These are phyloP conservation scores for Sporisorium reilianum DNA, from an alignment of 1,284 basidiomycete species.

Conservation along the genomic window DNA sequence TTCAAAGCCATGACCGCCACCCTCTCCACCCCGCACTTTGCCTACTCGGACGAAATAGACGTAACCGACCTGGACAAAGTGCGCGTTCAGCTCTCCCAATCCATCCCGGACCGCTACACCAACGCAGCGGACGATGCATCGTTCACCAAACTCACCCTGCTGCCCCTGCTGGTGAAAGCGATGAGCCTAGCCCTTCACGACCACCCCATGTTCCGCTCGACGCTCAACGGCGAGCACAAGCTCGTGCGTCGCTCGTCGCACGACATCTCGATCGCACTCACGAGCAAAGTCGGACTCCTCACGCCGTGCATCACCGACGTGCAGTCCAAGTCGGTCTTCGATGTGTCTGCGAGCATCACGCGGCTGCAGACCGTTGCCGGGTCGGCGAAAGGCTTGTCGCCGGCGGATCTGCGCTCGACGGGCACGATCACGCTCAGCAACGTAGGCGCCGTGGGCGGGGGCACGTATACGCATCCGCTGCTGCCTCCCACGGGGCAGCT, in stretches of 20 bases:
- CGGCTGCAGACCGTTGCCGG: conserved; percentile 43
- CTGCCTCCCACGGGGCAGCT: conserved; percentile 88
- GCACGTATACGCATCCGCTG: conserved; percentile 71
- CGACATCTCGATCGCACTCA: conserved; percentile 76
- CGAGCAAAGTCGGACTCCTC: conserved; percentile 83
- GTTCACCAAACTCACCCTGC: conserved; percentile 77
- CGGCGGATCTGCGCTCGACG: conserved; percentile 28
- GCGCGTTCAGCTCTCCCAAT: conserved; percentile 77
- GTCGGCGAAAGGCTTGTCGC: conserved; percentile 25
- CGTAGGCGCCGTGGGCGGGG: conserved; percentile 60
- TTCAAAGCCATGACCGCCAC: conserved; percentile 67
- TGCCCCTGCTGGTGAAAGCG: conserved; percentile 87
- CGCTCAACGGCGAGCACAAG: conserved; percentile 32
- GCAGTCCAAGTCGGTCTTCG: conserved; percentile 76
- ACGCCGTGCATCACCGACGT: conserved; percentile 82
- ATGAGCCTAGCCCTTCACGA: conserved; percentile 83
- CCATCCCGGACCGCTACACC: conserved; percentile 74
- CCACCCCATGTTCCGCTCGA: conserved; percentile 79
- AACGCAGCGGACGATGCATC: conserved; percentile 34
- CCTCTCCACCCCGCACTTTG: conserved; percentile 79
- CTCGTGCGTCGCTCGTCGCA: conserved; percentile 42
- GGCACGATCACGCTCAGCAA: conserved; percentile 88
- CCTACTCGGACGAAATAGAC: conserved; percentile 79
- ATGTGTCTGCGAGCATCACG: conserved; percentile 70
- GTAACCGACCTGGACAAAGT: conserved; percentile 81